Base-by-base conservation (phyloP, 1,284 basidiomycete genomes). In the Sanghuangporus baumii region DNA sequence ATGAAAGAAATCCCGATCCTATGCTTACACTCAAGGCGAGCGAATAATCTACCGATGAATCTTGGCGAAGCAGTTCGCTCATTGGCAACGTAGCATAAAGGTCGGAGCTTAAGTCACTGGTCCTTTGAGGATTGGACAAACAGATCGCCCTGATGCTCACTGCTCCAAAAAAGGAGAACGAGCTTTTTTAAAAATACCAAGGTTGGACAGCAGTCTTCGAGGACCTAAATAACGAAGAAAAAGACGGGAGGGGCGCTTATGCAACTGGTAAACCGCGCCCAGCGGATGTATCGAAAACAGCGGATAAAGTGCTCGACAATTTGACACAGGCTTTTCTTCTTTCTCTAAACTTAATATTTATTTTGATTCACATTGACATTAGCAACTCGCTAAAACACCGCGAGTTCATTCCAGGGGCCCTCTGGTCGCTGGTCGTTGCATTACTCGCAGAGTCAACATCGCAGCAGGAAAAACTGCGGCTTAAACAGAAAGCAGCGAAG, bases 91-190 rank as follows among this genome's bases (percentile, higher is more conserved):
- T 14, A 31, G 18, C 31, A 37, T 9, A 31, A 31, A 54, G 52
- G 31, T 36, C 31, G 31, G 14, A n/a, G 52, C 7, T 16, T 12
- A 16, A 36, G 5, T 20, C 26, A 37, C 16, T 12, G 2, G 14
- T 34, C 14, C 52, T 12, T 12, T 31, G 26, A 37, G n/a, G 12
- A 54, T 36, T 12, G 6, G 16, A 54, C 31, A 14, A 54, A 31
- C 31, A 38, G 52, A 54, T 54, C 52, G 52, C 52, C 52, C 52
- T 54, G 52, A 54, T 54, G 34, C 52, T 38, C 52, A 34, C 5
- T 36, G 31, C 11, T 38, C 52, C 31, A 23, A 54, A 54, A 12
- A 12, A 34, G 51, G 52, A 8, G 31, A 31, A 36, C 14, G 52
- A 51, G 20, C 16, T 54, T 54, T 14, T 8, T 54, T 37, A 54